Evolutionary conservation across 441 rosid species (phyloP).

Genomic region (Corymbia calophylla): DNA sequence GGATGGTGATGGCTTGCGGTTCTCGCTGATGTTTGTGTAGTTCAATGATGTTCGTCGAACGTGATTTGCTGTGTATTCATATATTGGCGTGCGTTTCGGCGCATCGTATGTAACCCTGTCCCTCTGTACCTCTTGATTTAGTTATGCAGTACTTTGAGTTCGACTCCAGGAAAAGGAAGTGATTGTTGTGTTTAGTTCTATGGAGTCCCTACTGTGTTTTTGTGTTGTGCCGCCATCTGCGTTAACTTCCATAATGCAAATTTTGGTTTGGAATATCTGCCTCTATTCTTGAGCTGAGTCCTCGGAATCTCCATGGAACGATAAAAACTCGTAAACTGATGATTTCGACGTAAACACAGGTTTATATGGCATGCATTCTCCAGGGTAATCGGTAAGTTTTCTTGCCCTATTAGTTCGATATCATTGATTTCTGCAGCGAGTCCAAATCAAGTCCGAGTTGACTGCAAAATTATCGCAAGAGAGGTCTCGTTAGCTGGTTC

Average conservation of each 20-base stretch:
- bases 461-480: background rate
- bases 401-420: background rate
- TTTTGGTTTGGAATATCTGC: background rate
- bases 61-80: background rate
- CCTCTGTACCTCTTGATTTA: background rate
- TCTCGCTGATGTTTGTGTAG: background rate
- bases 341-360: slow-evolving; percentile 36
- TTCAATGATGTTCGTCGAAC: background rate
- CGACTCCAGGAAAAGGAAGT: background rate
- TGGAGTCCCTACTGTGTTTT: background rate
- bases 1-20: background rate
- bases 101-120: background rate
- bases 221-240: background rate
- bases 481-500: background rate
- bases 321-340: background rate
- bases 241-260: background rate
- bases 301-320: background rate
- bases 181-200: background rate
- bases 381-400: slow-evolving; percentile 65
- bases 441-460: background rate
- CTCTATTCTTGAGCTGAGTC: background rate
- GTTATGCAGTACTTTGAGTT: background rate
- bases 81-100: background rate
- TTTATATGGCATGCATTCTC: slow-evolving; percentile 84
- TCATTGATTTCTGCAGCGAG: background rate